A percentile compares a stretch with the other conserved stretches of the same genome.
These are phyloP conservation scores for Geranium incanum DNA, from an alignment of 441 rosid species.

Conservation along the genomic window DNA sequence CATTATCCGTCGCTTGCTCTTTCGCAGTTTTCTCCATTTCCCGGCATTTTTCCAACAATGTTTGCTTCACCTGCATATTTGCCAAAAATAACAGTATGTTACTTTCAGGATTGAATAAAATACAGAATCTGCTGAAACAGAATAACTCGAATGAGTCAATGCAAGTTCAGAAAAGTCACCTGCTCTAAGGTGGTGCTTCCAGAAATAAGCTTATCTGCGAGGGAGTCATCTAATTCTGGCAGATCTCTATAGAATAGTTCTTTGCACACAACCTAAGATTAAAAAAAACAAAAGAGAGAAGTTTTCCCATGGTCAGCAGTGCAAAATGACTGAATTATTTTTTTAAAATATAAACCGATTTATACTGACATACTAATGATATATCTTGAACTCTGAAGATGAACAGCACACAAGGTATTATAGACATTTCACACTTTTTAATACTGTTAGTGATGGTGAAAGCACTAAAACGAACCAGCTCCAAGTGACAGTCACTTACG, in stretches of 20 bases:
- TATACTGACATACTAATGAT: not conserved
- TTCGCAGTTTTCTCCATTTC: conserved; percentile 69
- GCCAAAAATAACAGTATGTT: conserved; percentile 18
- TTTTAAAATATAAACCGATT: too few species aligned
- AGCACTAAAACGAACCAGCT: too few species aligned
- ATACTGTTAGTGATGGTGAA: too few species aligned
- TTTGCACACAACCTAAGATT: conserved; percentile 64
- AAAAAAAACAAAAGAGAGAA: conserved; percentile 14
- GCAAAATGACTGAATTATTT: not conserved
- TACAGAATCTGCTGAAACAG: not conserved
- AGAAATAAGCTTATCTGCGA: conserved; percentile 74
- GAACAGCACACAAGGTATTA: too few species aligned
- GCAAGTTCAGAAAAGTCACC: conserved; percentile 31
- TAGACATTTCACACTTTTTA: too few species aligned
- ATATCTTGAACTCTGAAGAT: not conserved
- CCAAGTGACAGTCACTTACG: conserved; percentile 38
- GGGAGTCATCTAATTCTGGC: conserved; percentile 64
- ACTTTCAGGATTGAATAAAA: conserved; percentile 6
- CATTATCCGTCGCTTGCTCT: conserved; percentile 93
- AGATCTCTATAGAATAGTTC: conserved; percentile 78
- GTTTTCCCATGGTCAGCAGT: not conserved
- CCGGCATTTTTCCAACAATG: conserved; percentile 53
- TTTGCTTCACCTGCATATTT: conserved; percentile 60
- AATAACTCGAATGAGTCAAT: conserved; percentile 8
- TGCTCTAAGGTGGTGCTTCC: conserved; percentile 71